Conservation (phyloP, 345 rosid species). For the Sisymbrium altissimum region DNA sequence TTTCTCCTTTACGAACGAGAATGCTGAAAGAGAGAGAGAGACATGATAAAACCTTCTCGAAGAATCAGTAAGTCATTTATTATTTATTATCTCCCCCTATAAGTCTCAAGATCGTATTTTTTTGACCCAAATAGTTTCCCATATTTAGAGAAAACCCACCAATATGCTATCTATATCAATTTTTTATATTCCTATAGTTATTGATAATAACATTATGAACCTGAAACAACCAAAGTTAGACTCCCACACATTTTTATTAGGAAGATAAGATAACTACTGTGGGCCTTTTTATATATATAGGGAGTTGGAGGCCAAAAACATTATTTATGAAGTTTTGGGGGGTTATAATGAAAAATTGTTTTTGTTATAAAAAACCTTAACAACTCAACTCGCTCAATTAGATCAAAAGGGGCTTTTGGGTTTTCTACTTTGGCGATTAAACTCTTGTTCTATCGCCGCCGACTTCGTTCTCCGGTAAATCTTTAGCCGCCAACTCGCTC, state of each 20-base stretch:
- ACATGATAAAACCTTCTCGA: too few relatives aligned
- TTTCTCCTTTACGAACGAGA: too few relatives aligned
- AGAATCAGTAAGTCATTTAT: background rate
- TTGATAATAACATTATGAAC: background rate
- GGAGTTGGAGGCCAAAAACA: background rate
- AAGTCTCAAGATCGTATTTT: background rate
- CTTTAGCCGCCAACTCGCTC: too few relatives aligned
- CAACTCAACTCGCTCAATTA: too few relatives aligned
- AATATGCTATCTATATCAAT: background rate
- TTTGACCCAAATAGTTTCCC: background rate
- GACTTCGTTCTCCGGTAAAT: slow-evolving; percentile 9
- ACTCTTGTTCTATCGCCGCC: background rate
- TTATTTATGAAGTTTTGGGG: background rate
- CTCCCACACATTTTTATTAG: too few relatives aligned
- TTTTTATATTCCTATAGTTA: background rate
- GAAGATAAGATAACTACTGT: background rate
- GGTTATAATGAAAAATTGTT: background rate
- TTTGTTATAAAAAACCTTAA: slow-evolving; percentile 8
- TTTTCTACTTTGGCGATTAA: background rate
- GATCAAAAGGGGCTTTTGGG: background rate
- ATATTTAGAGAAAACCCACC: background rate
- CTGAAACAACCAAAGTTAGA: background rate
- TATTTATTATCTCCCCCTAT: background rate
- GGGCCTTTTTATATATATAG: too few relatives aligned
- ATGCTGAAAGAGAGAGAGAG: too few relatives aligned